A percentile compares a stretch with the other conserved stretches of the same genome.
These are phyloP conservation scores for Diatrype stigma DNA, from an alignment of 2,329 filamentous ascomycete species.

Conservation along the genomic window DNA sequence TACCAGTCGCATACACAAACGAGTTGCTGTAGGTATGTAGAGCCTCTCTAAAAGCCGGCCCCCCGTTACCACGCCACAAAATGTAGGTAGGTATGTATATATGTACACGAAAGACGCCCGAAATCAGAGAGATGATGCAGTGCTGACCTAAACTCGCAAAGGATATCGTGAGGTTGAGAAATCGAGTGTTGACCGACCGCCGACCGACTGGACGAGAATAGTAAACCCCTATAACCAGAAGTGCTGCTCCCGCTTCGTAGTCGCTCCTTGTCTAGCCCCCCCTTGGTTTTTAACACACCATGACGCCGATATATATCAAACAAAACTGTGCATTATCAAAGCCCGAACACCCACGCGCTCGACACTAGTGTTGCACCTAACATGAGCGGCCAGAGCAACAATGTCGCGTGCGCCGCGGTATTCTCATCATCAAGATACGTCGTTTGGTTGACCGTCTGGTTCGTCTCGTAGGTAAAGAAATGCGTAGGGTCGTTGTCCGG, in stretches of 20 bases:
- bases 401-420: not conserved
- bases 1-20: not conserved
- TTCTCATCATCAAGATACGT: conserved; percentile 24
- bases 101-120: not conserved
- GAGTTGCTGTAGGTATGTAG: too few relatives aligned
- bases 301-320: not conserved
- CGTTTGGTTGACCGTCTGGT: conserved; percentile 47
- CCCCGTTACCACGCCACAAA: too few relatives aligned
- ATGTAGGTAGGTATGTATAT: not conserved
- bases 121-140: not conserved
- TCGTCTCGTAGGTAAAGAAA: conserved; percentile 46
- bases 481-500: conserved; percentile 41
- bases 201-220: not conserved
- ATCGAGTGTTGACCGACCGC: too few relatives aligned
- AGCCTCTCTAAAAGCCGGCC: too few relatives aligned
- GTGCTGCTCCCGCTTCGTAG: not conserved
- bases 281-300: not conserved
- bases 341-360: conserved; percentile 6
- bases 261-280: not conserved
- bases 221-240: not conserved
- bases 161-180: not conserved
- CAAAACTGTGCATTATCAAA: conserved; percentile 1
- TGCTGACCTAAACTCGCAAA: not conserved
- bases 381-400: conserved; percentile 4
- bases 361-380: conserved; percentile 4